Evolutionary conservation across 768 basidiomycete genomes (phyloP).

Genomic region (Amanita rimosa): DNA sequence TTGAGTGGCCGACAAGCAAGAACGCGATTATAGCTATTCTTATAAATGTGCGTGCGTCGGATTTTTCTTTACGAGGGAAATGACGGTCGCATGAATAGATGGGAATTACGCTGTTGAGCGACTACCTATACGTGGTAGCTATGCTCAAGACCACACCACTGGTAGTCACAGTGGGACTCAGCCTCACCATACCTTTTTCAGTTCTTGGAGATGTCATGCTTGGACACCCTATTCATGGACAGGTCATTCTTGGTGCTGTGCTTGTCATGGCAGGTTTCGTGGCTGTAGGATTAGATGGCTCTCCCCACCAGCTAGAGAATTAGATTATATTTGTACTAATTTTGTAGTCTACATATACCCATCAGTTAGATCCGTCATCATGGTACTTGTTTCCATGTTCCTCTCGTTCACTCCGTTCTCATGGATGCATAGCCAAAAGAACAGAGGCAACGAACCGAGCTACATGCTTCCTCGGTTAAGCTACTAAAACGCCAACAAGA

Average conservation of each 20-base stretch:
- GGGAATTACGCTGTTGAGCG: slow-evolving; percentile 72
- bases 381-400: slow-evolving; percentile 11
- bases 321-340: neutral
- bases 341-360: neutral
- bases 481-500: slow-evolving; percentile 35
- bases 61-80: neutral
- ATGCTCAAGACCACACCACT: slow-evolving; percentile 97
- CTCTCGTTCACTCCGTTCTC: slow-evolving; percentile 1
- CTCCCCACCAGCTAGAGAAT: slow-evolving; percentile 13
- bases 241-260: slow-evolving; percentile 63
- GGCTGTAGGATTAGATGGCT: slow-evolving; percentile 45
- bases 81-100: slow-evolving; percentile 34
- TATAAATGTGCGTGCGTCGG: slow-evolving; percentile 22
- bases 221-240: slow-evolving; percentile 38
- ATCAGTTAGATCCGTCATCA: slow-evolving; percentile 4
- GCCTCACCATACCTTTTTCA: slow-evolving; percentile 88
- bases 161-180: slow-evolving; percentile 87
- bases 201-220: slow-evolving; percentile 72
- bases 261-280: slow-evolving; percentile 73
- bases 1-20: slow-evolving; percentile 53
- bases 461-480: slow-evolving; percentile 42
- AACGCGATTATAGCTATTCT: slow-evolving; percentile 26
- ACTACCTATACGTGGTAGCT: slow-evolving; percentile 78
- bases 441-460: slow-evolving; percentile 28
- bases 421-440: slow-evolving; percentile 23